These are phyloP conservation scores for Santalum album DNA, from an alignment of 164 flowering plant genomes.

Conservation along the genomic window DNA sequence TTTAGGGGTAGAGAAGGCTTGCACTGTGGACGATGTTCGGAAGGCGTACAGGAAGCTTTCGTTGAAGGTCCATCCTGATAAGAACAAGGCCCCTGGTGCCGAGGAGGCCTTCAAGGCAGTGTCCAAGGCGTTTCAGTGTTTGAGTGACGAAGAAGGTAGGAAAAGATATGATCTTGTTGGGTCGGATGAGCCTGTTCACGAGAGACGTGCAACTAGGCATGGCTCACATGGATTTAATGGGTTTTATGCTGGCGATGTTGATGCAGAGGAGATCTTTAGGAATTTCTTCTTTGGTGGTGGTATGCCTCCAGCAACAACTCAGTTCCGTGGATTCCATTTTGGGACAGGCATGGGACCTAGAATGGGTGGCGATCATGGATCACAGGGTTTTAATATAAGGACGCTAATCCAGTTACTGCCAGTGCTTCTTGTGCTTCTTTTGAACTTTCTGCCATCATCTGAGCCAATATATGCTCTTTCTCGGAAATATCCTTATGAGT, in stretches of 20 bases:
- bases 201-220: slow-evolving; percentile 28
- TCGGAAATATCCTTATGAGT: slow-evolving; percentile 36
- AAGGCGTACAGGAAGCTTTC: slow-evolving; percentile 82
- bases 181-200: slow-evolving; percentile 51
- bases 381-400: slow-evolving; percentile 33
- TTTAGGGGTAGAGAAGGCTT: slow-evolving; percentile 60
- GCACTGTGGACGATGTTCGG: slow-evolving; percentile 69
- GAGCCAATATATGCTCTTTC: slow-evolving; percentile 61
- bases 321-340: slow-evolving; percentile 56
- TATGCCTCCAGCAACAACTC: slow-evolving; percentile 47
- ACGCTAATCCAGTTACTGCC: slow-evolving; percentile 64
- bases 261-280: slow-evolving; percentile 87
- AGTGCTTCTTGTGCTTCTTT: slow-evolving; percentile 48
- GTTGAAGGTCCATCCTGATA: slow-evolving; percentile 88
- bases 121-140: slow-evolving; percentile 88
- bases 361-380: slow-evolving; percentile 34
- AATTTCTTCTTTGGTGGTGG: slow-evolving; percentile 75
- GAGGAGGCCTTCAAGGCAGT: slow-evolving; percentile 92
- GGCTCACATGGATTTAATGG: slow-evolving; percentile 46
- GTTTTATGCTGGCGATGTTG: slow-evolving; percentile 62
- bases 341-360: slow-evolving; percentile 54
- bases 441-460: slow-evolving; percentile 59
- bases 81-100: slow-evolving; percentile 86
- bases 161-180: slow-evolving; percentile 62
- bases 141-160: slow-evolving; percentile 61